Percentiles rank a stretch among this genome's conserved stretches.
These are phyloP conservation scores for Moniliophthora roreri DNA, from an alignment of 1,284 basidiomycete genomes.

Conservation along the genomic window DNA sequence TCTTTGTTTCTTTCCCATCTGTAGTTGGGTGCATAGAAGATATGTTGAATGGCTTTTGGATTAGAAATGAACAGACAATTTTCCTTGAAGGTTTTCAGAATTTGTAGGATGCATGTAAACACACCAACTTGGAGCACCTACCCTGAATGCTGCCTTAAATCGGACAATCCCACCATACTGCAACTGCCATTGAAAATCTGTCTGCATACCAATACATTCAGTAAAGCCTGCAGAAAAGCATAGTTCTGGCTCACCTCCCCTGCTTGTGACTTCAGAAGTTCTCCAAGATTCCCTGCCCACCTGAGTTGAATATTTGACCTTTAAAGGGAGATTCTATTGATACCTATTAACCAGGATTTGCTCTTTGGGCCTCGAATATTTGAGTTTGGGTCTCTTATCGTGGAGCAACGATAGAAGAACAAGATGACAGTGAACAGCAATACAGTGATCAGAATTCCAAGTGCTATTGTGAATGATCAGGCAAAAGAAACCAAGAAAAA, in stretches of 20 bases:
- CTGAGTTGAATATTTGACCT: background rate
- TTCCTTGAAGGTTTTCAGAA: background rate
- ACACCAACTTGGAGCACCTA: background rate
- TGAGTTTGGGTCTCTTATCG: too few species aligned
- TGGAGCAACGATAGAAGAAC: too few species aligned
- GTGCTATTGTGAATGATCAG: too few species aligned
- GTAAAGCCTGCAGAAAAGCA: background rate
- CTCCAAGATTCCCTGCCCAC: conserved; percentile 2
- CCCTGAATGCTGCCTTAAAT: conserved; percentile 3
- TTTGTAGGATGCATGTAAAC: background rate
- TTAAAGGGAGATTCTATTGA: too few species aligned
- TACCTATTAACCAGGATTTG: too few species aligned
- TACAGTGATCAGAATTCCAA: too few species aligned
- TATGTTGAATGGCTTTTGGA: conserved; percentile 20
- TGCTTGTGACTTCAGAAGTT: background rate
- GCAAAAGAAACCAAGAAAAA: too few species aligned
- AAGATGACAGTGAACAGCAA: too few species aligned
- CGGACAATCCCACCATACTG: conserved; percentile 3
- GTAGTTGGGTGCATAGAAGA: conserved; percentile 17
- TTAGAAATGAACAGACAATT: conserved; percentile 18
- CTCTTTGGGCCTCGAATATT: too few species aligned
- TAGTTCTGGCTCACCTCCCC: background rate
- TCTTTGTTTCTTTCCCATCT: conserved; percentile 9
- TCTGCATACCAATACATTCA: background rate
- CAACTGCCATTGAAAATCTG: conserved; percentile 6